Evolutionary conservation across 2,329 filamentous ascomycete species (phyloP), one percentile per base, ranked within the genome.

Genomic region (Thelonectria rubi): DNA sequence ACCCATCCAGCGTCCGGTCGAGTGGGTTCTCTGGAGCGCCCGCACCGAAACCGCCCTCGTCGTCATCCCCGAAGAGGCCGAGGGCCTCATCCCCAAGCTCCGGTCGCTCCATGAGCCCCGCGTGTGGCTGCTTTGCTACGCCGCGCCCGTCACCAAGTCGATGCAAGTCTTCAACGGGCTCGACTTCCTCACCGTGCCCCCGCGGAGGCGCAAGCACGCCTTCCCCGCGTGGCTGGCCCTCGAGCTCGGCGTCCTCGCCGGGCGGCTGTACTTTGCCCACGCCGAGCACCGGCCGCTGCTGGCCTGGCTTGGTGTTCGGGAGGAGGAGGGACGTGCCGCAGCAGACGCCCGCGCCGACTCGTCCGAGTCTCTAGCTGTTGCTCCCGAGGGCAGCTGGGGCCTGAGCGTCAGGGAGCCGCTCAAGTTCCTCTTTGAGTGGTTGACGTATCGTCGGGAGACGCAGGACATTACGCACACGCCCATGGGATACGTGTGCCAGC

Each of bases 21-120:
- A 87, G 24, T 91, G 87, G 87, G 69, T 91, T 2, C 72, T 91
- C 0, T 89, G 83, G 82, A 85, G 81, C 60, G 65, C 66, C 0
- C n/a, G 65, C 0, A 75, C 76, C 0, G 68, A 84, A 8, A 81
- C 78, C 0, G 88, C 82, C 0, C 63, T 91, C 0, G 71, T 91
- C 2, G 69, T 91, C 2, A 86, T 85, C 26, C 85, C 87, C 0
- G 88, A 91, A 65, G 89, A 91, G 70, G 86, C 82, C 0, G 86
- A 91, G 57, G 47, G 68, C 0, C 64, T 90, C 0, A 78, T 91
- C 3, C 78, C 79, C 0, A 62, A 79, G 0, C 64, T 89, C 6
- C 73, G 72, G 15, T n/a, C 34, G 67, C 32, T 34, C 17, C 1
- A 18, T 2, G 6, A 49, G n/a, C 18, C 42, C 42, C 42, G 10